Evolutionary conservation across 306 rosid genomes (phyloP), one percentile per base, ranked within the genome.

Genomic region (Parietaria judaica): DNA sequence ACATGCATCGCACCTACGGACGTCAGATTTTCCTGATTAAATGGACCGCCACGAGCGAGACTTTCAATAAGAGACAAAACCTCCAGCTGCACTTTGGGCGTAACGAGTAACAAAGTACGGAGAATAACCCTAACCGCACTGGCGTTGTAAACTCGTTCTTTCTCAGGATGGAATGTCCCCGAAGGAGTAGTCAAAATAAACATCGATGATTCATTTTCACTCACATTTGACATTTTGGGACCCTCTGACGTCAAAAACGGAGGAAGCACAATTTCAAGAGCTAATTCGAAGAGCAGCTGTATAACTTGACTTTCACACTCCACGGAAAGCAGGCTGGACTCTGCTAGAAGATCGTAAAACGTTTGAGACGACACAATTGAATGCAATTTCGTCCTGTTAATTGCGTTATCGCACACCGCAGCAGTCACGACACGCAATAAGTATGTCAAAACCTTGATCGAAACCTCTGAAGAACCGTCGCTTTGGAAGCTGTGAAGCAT

Each of bases 401-500:
- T 80, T 67, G 86, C 70, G 76, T 86, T 86, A 75, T 83, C 89
- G 67, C 80, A 78, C 54, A 84, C 95, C 60, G 86, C 99, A 74
- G 86, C 94, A 36, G 95, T 89, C 74, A 79, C 77, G 70, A 81
- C 84, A 63, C 91, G 95, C 78, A 94, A 70, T 73, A 94, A 75
- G 76, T 79, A 79, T 3, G 85, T 81, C 65, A 89, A 67, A 58
- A 86, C 88, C 79, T 81, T 89, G 34, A 79, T 61, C 54, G 74
- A 78, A 72, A 73, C 79, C 72, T 74, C 78, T 64, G 80, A 66
- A 60, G 78, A 71, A 70, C 79, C 86, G 34, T 80, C 86, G 70
- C 80, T 81, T 86, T 89, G 99, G 84, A 94, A 94, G 58, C 97
- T 82, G 70, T 94, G 95, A 59, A 94, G 95, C 48, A 91, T 79